A percentile compares a stretch with the other conserved stretches of the same genome.
Conservation (phyloP, 2,329 filamentous ascomycete genomes). For the Chalaropsis ovoidea region DNA sequence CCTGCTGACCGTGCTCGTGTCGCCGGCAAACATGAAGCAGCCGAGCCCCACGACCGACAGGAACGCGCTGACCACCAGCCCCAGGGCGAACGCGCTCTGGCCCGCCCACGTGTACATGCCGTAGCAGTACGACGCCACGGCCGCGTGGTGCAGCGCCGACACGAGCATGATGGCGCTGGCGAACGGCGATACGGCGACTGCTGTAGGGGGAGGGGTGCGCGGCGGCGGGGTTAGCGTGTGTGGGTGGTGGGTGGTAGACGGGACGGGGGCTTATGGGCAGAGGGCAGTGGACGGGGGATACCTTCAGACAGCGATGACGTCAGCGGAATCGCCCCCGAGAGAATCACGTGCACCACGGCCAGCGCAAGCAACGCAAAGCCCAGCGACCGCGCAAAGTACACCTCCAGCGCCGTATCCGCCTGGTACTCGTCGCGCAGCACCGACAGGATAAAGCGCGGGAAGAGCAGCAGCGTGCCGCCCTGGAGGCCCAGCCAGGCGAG, state of each 20-base stretch:
- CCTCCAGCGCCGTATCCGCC: constrained; percentile 46
- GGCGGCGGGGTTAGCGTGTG: constrained; percentile 17
- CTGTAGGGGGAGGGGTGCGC: neutral
- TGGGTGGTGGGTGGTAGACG: constrained; percentile 23
- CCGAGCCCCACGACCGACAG: constrained; percentile 47
- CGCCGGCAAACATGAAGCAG: constrained; percentile 34
- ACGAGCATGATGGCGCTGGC: constrained; percentile 56
- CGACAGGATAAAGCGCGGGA: constrained; percentile 40
- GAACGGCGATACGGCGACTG: constrained; percentile 45
- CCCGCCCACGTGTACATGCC: constrained; percentile 49
- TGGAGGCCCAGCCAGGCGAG: constrained; percentile 44
- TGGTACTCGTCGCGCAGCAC: constrained; percentile 35
- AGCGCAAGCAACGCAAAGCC: constrained; percentile 58
- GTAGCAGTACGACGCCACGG: constrained; percentile 57
- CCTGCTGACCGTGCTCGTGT: constrained; percentile 34
- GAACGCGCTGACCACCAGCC: constrained; percentile 45
- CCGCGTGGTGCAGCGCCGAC: constrained; percentile 55
- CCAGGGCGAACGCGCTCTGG: constrained; percentile 51
- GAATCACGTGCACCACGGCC: constrained; percentile 52
- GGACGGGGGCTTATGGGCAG: too few species aligned
- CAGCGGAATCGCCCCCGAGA: constrained; percentile 61
- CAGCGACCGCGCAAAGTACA: constrained; percentile 63
- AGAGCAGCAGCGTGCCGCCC: constrained; percentile 39
- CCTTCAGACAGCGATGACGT: constrained; percentile 38
- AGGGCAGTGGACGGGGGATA: constrained; percentile 28